Evolutionary conservation across 306 rosid genomes (phyloP), one percentile per base, ranked within the genome.

Genomic region (Prunus padus): DNA sequence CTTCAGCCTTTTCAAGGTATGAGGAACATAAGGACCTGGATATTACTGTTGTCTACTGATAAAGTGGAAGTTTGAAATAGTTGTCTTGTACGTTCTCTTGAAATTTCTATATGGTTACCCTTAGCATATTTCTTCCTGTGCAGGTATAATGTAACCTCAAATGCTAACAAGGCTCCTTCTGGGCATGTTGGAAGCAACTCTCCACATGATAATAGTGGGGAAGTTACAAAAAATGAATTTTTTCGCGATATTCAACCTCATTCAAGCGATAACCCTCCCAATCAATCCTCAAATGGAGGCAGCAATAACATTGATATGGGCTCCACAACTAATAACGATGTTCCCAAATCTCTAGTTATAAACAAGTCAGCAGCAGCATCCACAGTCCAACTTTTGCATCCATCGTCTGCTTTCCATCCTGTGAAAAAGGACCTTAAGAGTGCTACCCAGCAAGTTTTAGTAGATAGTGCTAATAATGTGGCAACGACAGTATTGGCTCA

Each of bases 1-100:
- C 83, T 78, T 86, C 97, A 62, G 95, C 98, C 68, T 91, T 93
- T 87, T 86, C 97, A 72, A 91, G 93, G 98, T 93, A 83, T 73
- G 68, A 71, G 47, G 47, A 55, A 59, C 28, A 4, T 1, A 31
- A 37, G 67, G 64, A 61, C 52, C 54, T 64, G 44, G 76, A 75
- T 40, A 40, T 22, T 72, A 16, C 11, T 42, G 4, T 22, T 9
- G 4, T 10, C 55, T 10, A 10, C 15, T 69, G 61, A 69, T 28
- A 20, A 69, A 11, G 31, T 11, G 33, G 67, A 44, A 44, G 25
- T 56, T 67, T 61, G 67, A 12, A 47, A 13, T 10, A 2, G 31
- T 69, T 19, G 46, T 28, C 51, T 80, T 84, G 69, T 51, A 28
- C 15, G 12, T 71, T 80, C 62, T 57, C 65, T 22, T 73, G 76